These are phyloP conservation scores for Gracilaria caudata DNA, from an alignment of 23 red algal species.

Conservation along the genomic window DNA sequence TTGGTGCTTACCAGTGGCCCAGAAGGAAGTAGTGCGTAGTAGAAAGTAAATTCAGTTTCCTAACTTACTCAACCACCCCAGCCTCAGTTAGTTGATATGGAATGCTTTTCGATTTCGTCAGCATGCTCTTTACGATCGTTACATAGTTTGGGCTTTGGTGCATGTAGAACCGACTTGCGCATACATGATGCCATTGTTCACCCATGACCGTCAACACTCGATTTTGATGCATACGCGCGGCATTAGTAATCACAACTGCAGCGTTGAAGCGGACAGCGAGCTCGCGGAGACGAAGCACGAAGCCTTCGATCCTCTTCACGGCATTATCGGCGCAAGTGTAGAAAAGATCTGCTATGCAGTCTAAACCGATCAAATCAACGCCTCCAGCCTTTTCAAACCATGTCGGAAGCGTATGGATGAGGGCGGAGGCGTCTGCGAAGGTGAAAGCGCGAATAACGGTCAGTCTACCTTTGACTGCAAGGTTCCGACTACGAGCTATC, in stretches of 20 bases:
- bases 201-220: slow-evolving; percentile 35
- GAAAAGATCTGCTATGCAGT: slow-evolving; percentile 48
- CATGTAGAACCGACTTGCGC: slow-evolving; percentile 39
- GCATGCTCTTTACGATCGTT: slow-evolving; percentile 15
- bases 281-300: slow-evolving; percentile 26
- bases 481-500: slow-evolving; percentile 1
- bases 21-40: slow-evolving; percentile 43
- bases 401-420: slow-evolving; percentile 12
- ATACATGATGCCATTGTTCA: slow-evolving; percentile 57
- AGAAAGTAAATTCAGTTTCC: slow-evolving; percentile 36
- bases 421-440: slow-evolving; percentile 23
- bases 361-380: slow-evolving; percentile 27
- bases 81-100: slow-evolving; percentile 30
- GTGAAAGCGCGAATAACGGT: slow-evolving; percentile 22
- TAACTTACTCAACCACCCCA: slow-evolving; percentile 38
- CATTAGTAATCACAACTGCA: slow-evolving; percentile 44
- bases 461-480: background rate
- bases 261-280: slow-evolving; percentile 3
- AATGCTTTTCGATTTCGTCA: slow-evolving; percentile 14
- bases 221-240: slow-evolving; percentile 6
- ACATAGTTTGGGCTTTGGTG: slow-evolving; percentile 7
- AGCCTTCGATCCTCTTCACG: slow-evolving; percentile 49
- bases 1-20: slow-evolving; percentile 61
- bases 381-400: background rate
- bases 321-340: slow-evolving; percentile 34